A percentile compares a stretch with the other conserved stretches of the same genome.
phyloP scores from a whole-genome alignment of 169 alveolate genomes.

The Sarcocystis neurona region DNA sequence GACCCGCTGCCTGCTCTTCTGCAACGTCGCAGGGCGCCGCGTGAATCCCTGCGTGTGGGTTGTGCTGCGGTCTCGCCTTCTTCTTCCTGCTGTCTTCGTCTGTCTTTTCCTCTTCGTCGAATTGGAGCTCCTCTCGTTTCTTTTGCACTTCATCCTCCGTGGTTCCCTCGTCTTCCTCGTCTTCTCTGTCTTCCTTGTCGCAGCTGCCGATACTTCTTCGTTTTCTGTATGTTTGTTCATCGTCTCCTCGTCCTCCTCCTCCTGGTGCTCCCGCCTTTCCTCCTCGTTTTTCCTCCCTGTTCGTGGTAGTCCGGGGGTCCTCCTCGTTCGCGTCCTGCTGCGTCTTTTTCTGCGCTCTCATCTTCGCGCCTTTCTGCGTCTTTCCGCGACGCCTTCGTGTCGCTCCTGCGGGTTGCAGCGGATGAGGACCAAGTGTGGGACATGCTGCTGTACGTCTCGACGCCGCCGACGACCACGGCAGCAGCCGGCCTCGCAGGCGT shows the following conservation, averaged over 20 bases:
- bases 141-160: slow-evolving; percentile 41
- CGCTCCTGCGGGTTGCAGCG: background rate
- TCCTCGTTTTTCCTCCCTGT: slow-evolving; percentile 77
- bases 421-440: slow-evolving; percentile 71
- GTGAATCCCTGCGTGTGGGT: too few relatives aligned
- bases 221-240: slow-evolving; percentile 69
- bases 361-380: background rate
- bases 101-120: too few relatives aligned
- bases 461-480: slow-evolving; percentile 65
- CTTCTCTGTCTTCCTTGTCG: slow-evolving; percentile 53
- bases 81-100: too few relatives aligned
- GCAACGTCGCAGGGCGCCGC: too few relatives aligned
- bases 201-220: slow-evolving; percentile 69
- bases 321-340: background rate
- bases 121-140: too few relatives aligned
- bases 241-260: slow-evolving; percentile 65
- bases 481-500: slow-evolving; percentile 55
- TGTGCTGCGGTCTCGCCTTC: too few relatives aligned
- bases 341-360: background rate
- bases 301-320: background rate
- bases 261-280: slow-evolving; percentile 75
- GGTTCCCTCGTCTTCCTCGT: slow-evolving; percentile 30
- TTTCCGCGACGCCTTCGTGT: background rate
- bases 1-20: too few relatives aligned
- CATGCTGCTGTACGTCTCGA: slow-evolving; percentile 72